phyloP scores from a whole-genome alignment of 768 basidiomycete species.

The Xerocomellus intermedius region DNA sequence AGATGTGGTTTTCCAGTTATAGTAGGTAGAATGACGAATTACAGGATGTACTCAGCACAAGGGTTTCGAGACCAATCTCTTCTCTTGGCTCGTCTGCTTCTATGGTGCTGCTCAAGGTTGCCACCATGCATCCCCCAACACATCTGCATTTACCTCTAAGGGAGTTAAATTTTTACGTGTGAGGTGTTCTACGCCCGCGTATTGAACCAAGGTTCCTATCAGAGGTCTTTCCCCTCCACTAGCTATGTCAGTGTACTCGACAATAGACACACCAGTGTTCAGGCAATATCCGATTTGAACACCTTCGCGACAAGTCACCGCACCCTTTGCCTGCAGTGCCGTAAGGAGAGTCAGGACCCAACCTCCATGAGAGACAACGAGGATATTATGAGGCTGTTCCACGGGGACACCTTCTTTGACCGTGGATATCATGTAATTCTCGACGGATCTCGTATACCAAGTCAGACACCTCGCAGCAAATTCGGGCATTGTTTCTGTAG shows the following conservation, averaged over 20 bases:
- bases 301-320: conserved; percentile 35
- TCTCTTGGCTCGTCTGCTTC: neutral
- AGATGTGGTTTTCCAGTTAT: neutral
- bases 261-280: conserved; percentile 40
- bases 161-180: conserved; percentile 17
- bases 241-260: conserved; percentile 47
- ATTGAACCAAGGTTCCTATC: conserved; percentile 44
- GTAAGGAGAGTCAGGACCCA: conserved; percentile 47
- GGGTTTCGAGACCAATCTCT: neutral
- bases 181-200: conserved; percentile 55
- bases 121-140: conserved; percentile 18
- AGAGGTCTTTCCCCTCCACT: neutral
- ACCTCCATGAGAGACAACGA: conserved; percentile 39
- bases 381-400: neutral
- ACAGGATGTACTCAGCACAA: neutral
- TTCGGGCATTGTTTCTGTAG: neutral
- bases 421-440: neutral
- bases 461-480: conserved; percentile 1
- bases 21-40: neutral
- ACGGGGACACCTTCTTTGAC: neutral
- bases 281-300: conserved; percentile 14
- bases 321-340: conserved; percentile 41
- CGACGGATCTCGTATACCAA: conserved; percentile 1
- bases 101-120: neutral
- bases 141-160: conserved; percentile 52